Evolutionary conservation across 305 asterid species (phyloP).

Genomic region (Solanum hybrid): DNA sequence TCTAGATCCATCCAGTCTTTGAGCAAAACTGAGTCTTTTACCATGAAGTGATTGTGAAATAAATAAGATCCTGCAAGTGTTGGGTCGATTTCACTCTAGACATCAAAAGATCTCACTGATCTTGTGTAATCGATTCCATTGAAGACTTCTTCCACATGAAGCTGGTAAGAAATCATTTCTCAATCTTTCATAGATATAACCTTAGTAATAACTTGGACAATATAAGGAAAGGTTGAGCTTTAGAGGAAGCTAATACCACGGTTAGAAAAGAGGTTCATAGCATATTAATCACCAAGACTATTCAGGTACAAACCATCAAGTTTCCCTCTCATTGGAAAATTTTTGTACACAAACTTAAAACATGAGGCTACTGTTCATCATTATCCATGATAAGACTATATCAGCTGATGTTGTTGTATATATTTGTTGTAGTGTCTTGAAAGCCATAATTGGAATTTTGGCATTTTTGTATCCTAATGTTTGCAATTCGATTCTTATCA

Average conservation of each 20-base stretch:
- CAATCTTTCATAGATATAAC: background rate
- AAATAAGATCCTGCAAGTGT: too few relatives aligned
- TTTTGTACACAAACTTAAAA: background rate
- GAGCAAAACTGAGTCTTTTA: background rate
- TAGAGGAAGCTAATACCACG: background rate
- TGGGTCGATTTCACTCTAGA: background rate
- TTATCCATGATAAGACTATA: background rate
- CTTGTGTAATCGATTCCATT: background rate
- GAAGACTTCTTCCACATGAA: background rate
- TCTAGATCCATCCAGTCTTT: background rate
- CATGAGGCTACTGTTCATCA: background rate
- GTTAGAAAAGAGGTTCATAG: background rate
- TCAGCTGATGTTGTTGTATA: background rate
- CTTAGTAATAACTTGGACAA: background rate
- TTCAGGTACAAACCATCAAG: background rate
- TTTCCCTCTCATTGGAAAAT: background rate
- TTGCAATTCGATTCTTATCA: background rate
- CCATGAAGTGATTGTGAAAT: background rate
- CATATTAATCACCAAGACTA: background rate
- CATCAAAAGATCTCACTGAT: background rate
- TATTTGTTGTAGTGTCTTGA: background rate
- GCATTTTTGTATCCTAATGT: background rate
- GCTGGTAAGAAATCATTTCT: background rate
- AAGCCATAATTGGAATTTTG: background rate
- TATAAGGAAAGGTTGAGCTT: background rate